phyloP scores from a whole-genome alignment of 768 basidiomycete species.

The Boletus tomentosulus region DNA sequence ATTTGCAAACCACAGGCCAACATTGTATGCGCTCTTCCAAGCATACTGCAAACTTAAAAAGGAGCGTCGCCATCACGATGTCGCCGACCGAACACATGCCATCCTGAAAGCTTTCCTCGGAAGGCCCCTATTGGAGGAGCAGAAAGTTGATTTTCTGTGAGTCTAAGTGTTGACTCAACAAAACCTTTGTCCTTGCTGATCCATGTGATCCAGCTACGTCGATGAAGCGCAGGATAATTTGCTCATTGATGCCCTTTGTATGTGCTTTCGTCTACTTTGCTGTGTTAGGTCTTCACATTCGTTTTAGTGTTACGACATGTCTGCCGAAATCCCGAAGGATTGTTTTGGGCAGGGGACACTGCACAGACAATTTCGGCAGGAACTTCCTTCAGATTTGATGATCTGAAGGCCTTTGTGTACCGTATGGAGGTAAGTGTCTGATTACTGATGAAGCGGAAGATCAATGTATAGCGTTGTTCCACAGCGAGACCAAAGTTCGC shows the following conservation, averaged over 20 bases:
- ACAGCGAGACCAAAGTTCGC: conserved; percentile 21
- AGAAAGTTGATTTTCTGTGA: conserved; percentile 54
- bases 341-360: conserved; percentile 80
- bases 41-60: conserved; percentile 47
- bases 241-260: conserved; percentile 59
- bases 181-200: not conserved
- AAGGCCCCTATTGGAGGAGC: conserved; percentile 31
- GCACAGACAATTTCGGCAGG: conserved; percentile 75
- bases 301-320: conserved; percentile 53
- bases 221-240: conserved; percentile 75
- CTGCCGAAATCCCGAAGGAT: conserved; percentile 60
- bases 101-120: conserved; percentile 38
- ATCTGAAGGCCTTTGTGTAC: conserved; percentile 63
- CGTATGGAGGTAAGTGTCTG: conserved; percentile 48
- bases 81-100: conserved; percentile 59
- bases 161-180: conserved; percentile 10
- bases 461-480: not conserved
- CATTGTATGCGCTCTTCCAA: conserved; percentile 52
- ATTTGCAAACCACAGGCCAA: conserved; percentile 47
- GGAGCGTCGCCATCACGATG: conserved; percentile 43
- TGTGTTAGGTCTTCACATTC: conserved; percentile 4
- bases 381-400: conserved; percentile 67
- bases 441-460: not conserved
- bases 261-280: conserved; percentile 8
- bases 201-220: conserved; percentile 43